Evolutionary conservation across 441 rosid genomes (phyloP).

Genomic region (Adansonia madagascariensis): DNA sequence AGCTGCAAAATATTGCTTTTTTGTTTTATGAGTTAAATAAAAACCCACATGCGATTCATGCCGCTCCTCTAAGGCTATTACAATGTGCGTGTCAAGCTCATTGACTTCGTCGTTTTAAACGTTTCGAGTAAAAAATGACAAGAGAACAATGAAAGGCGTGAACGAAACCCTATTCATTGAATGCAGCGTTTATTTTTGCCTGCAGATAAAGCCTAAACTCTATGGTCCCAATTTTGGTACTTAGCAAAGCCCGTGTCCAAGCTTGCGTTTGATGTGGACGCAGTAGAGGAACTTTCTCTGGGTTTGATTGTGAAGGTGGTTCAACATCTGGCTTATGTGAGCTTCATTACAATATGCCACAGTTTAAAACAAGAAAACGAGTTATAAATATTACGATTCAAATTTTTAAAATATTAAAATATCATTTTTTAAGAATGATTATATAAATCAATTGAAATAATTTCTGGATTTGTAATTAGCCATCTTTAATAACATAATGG

Average conservation of each 20-base stretch:
- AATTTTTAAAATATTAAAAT: too few species aligned
- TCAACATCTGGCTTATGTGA: too few species aligned
- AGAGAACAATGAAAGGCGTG: background rate
- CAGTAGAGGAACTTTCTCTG: background rate
- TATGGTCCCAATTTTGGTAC: conserved; percentile 20
- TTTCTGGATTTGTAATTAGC: too few species aligned
- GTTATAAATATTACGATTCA: too few species aligned
- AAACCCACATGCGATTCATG: background rate
- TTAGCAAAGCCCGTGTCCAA: background rate
- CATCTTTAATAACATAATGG: background rate
- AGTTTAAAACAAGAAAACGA: too few species aligned
- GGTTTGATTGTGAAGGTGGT: background rate
- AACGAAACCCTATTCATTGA: background rate
- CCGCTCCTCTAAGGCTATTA: background rate
- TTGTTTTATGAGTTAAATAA: too few species aligned
- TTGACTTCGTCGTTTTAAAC: background rate
- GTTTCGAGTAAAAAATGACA: background rate
- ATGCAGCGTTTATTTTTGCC: background rate
- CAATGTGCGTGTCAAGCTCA: background rate
- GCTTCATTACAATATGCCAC: background rate
- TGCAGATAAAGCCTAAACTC: conserved; percentile 4
- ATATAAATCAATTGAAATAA: too few species aligned
- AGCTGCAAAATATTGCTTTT: too few species aligned
- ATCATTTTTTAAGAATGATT: too few species aligned
- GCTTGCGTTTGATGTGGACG: conserved; percentile 1